Evolutionary conservation across 495 filamentous ascomycete species (phyloP).

Genomic region (Xylaria acuta): DNA sequence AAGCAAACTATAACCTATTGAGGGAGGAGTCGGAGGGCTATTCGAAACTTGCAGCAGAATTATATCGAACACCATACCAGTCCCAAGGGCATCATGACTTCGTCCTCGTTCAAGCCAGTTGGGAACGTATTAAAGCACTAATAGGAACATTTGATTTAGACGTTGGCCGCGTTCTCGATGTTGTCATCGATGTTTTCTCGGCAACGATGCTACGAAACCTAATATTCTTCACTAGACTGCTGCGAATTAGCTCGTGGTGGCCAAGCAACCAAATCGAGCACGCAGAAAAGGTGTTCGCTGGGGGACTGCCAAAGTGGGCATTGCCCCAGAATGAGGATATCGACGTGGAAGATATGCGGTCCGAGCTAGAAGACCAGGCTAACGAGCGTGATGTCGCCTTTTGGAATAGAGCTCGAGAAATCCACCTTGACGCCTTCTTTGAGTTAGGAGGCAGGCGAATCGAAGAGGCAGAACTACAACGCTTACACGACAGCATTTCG

Average conservation of each 20-base stretch:
- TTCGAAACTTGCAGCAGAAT: constrained; percentile 83
- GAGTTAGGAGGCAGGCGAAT: constrained; percentile 73
- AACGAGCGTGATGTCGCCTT: constrained; percentile 74
- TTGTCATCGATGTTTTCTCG: constrained; percentile 87
- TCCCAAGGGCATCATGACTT: constrained; percentile 50
- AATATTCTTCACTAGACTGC: constrained; percentile 89
- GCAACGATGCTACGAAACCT: constrained; percentile 83
- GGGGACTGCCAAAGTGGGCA: constrained; percentile 81
- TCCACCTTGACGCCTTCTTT: constrained; percentile 85
- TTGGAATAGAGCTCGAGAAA: constrained; percentile 77
- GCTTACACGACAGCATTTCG: constrained; percentile 52
- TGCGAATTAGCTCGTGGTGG: constrained; percentile 97
- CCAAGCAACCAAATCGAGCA: constrained; percentile 63
- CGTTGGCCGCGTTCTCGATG: constrained; percentile 91
- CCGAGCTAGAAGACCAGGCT: constrained; percentile 54
- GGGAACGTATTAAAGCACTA: constrained; percentile 82
- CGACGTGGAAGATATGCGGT: constrained; percentile 32
- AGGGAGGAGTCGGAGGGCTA: constrained; percentile 97
- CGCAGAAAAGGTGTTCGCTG: constrained; percentile 44
- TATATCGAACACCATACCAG: constrained; percentile 73
- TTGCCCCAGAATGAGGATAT: constrained; percentile 76
- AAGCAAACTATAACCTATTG: constrained; percentile 94
- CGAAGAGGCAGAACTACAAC: constrained; percentile 55
- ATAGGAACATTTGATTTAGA: constrained; percentile 93
- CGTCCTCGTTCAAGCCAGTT: constrained; percentile 41